phyloP scores from a whole-genome alignment of 768 basidiomycete genomes.

The Rhizopogon roseolus region DNA sequence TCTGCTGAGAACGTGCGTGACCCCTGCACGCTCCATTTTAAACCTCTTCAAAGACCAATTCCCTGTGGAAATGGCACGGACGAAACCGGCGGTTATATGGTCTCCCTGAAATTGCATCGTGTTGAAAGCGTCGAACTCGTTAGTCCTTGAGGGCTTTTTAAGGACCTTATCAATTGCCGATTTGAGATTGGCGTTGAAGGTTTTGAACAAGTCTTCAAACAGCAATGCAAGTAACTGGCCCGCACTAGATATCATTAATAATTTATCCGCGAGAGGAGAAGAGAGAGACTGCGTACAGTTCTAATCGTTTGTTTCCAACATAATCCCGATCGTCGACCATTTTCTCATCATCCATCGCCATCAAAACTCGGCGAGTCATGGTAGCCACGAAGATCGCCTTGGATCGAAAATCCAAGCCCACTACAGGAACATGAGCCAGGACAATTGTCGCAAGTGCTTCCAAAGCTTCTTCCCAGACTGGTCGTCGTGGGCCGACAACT shows the following conservation, averaged over 20 bases:
- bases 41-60: constrained; percentile 99
- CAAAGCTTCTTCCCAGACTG: constrained; percentile 90
- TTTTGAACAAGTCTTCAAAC: constrained; percentile 99
- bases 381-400: constrained; percentile 97
- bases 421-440: constrained; percentile 91
- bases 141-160: constrained; percentile 92
- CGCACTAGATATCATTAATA: constrained; percentile 48
- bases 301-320: constrained; percentile 97
- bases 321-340: constrained; percentile 99
- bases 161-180: constrained; percentile 94
- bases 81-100: constrained; percentile 92
- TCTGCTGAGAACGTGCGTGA: constrained; percentile 95
- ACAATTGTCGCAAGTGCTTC: constrained; percentile 98
- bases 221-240: constrained; percentile 93
- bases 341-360: constrained; percentile 94
- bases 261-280: constrained; percentile 7
- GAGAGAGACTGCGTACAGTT: constrained; percentile 62
- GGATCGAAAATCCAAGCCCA: constrained; percentile 80
- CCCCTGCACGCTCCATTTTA: constrained; percentile 98
- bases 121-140: constrained; percentile 91
- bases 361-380: constrained; percentile 93
- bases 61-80: constrained; percentile 95
- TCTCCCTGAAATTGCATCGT: constrained; percentile 97
- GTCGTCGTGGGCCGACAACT: constrained; percentile 76
- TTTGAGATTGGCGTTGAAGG: constrained; percentile 94